Conservation (phyloP, 352 stramenopile genomes). For the Globisporangium spinosum region DNA sequence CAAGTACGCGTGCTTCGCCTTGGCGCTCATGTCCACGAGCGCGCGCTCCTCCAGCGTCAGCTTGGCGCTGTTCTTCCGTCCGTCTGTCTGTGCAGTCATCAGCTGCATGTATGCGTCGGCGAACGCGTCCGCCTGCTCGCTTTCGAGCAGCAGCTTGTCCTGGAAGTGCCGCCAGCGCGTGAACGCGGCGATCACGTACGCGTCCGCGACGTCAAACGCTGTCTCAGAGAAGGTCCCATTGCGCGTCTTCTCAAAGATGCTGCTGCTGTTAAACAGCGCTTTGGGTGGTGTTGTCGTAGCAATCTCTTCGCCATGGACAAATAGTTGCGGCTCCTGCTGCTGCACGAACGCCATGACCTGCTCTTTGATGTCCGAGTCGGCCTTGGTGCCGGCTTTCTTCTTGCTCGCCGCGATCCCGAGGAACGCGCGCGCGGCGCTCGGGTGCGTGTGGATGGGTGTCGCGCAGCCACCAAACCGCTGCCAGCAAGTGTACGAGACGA, state of each 20-base stretch:
- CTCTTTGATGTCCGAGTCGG: constrained; percentile 51
- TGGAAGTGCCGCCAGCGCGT: constrained; percentile 53
- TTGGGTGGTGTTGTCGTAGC: too few relatives aligned
- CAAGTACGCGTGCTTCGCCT: constrained; percentile 33
- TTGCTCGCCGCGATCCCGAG: constrained; percentile 37
- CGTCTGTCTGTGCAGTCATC: constrained; percentile 16
- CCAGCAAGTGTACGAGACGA: constrained; percentile 78
- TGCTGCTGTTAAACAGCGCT: not conserved
- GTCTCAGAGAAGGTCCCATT: constrained; percentile 42
- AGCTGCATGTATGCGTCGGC: constrained; percentile 41
- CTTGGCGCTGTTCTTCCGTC: constrained; percentile 26
- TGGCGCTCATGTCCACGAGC: constrained; percentile 34
- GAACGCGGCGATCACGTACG: constrained; percentile 78
- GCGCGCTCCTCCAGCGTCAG: constrained; percentile 32
- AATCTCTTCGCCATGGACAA: not conserved
- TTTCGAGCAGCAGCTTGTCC: constrained; percentile 27
- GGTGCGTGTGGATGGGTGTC: constrained; percentile 63
- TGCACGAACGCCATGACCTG: constrained; percentile 66
- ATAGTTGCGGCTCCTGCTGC: constrained; percentile 35
- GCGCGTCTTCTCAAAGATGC: constrained; percentile 24
- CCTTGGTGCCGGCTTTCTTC: constrained; percentile 14
- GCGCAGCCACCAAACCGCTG: constrained; percentile 39
- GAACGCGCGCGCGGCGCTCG: constrained; percentile 65
- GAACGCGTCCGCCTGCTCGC: constrained; percentile 35
- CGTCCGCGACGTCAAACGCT: constrained; percentile 73